Percentiles rank a stretch among this genome's conserved stretches.
phyloP scores from a whole-genome alignment of 2,329 filamentous ascomycete species.

The Venturia oleaginea region DNA sequence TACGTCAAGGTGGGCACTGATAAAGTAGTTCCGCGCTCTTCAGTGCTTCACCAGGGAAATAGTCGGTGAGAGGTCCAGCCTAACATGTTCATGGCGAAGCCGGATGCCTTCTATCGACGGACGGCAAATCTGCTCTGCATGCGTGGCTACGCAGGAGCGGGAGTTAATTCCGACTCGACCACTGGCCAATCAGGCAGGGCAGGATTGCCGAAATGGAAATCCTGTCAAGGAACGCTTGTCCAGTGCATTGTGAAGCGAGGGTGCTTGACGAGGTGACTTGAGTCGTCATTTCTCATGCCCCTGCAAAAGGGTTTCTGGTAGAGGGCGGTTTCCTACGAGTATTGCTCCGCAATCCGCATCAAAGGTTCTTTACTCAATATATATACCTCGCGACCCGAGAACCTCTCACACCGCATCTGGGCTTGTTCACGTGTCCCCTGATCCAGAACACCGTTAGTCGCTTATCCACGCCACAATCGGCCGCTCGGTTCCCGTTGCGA shows the following conservation, averaged over 20 bases:
- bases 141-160: not conserved
- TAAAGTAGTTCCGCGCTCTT: not conserved
- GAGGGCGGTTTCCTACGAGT: not conserved
- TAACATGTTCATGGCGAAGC: not conserved
- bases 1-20: not conserved
- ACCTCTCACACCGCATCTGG: not conserved
- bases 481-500: not conserved
- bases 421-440: constrained; percentile 1
- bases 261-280: not conserved
- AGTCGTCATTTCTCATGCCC: not conserved
- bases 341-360: not conserved
- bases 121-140: constrained; percentile 5
- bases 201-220: not conserved
- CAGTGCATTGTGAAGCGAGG: not conserved
- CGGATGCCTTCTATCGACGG: constrained; percentile 4
- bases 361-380: not conserved
- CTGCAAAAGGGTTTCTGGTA: not conserved
- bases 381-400: not conserved
- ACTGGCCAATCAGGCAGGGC: not conserved
- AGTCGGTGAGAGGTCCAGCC: constrained; percentile 6
- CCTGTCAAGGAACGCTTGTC: not conserved
- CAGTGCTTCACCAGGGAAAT: not conserved
- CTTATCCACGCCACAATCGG: not conserved
- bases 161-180: not conserved
- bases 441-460: not conserved